These are phyloP conservation scores for Phialophora chinensis DNA, from an alignment of 2,329 filamentous ascomycete species.

Conservation along the genomic window DNA sequence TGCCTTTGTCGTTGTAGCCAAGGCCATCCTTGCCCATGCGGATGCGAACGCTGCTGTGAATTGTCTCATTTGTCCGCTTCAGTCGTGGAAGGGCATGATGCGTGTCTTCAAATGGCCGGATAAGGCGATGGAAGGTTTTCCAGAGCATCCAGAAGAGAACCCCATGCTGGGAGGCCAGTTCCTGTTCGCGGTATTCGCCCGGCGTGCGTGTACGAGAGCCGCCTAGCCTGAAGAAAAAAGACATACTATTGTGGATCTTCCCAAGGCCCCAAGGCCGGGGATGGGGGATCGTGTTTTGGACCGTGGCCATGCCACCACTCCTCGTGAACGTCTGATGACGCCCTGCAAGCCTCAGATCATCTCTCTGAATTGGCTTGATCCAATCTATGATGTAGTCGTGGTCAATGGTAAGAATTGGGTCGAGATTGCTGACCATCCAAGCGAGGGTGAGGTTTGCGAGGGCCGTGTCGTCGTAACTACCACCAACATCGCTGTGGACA, in stretches of 20 bases:
- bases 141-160: conserved; percentile 33
- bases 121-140: conserved; percentile 21
- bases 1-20: conserved; percentile 55
- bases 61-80: conserved; percentile 60
- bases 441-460: conserved; percentile 57
- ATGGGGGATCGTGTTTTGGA: conserved; percentile 25
- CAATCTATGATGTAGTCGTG: conserved; percentile 36
- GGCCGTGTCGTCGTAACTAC: conserved; percentile 55
- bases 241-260: conserved; percentile 40
- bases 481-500: conserved; percentile 56
- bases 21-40: conserved; percentile 59
- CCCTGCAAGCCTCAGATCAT: conserved; percentile 8
- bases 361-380: conserved; percentile 26
- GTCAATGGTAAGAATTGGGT: conserved; percentile 38
- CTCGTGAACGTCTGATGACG: conserved; percentile 22
- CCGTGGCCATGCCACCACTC: conserved; percentile 22
- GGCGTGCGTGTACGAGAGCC: conserved; percentile 38
- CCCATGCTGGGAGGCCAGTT: conserved; percentile 32
- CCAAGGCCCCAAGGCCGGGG: conserved; percentile 38
- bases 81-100: conserved; percentile 42
- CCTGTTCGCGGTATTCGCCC: conserved; percentile 38
- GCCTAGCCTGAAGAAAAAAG: conserved; percentile 34
- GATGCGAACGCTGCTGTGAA: conserved; percentile 62
- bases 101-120: conserved; percentile 4
- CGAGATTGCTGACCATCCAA: conserved; percentile 58